Percentiles rank a stretch among this genome's conserved stretches.
Conservation (phyloP, 148 eudicot species). For the Heliosperma pusillum region DNA sequence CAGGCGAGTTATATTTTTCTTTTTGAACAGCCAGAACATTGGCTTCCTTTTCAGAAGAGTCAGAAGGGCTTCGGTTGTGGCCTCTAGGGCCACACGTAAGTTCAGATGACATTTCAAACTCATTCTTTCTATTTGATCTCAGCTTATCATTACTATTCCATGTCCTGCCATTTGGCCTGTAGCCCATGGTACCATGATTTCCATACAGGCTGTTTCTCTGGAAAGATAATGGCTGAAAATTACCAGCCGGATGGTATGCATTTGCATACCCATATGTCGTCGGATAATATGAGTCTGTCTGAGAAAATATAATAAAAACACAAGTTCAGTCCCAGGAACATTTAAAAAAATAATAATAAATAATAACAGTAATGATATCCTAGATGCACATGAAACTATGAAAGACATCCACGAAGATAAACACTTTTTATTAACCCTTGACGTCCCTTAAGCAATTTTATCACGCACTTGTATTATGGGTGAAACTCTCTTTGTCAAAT, state of each 20-base stretch:
- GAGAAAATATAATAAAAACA: slow-evolving; percentile 23
- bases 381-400: background rate
- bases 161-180: slow-evolving; percentile 45
- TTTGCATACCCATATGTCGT: slow-evolving; percentile 39
- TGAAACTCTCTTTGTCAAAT: no score
- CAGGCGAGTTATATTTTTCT: slow-evolving; percentile 54
- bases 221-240: slow-evolving; percentile 39
- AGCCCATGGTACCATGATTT: slow-evolving; percentile 42
- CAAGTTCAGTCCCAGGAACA: slow-evolving; percentile 2
- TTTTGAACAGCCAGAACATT: slow-evolving; percentile 21
- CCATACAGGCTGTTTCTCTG: slow-evolving; percentile 45
- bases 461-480: no score
- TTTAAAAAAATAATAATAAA: no score
- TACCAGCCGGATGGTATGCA: slow-evolving; percentile 39
- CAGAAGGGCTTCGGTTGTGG: slow-evolving; percentile 32
- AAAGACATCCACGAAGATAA: background rate
- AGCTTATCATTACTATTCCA: slow-evolving; percentile 53
- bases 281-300: slow-evolving; percentile 53
- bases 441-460: no score
- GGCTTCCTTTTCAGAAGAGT: slow-evolving; percentile 34
- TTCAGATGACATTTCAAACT: slow-evolving; percentile 47
- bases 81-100: slow-evolving; percentile 81
- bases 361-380: background rate
- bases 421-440: no score
- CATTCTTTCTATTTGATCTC: slow-evolving; percentile 41